Evolutionary conservation across 306 rosid species (phyloP).

Genomic region (Quercus wislizeni): DNA sequence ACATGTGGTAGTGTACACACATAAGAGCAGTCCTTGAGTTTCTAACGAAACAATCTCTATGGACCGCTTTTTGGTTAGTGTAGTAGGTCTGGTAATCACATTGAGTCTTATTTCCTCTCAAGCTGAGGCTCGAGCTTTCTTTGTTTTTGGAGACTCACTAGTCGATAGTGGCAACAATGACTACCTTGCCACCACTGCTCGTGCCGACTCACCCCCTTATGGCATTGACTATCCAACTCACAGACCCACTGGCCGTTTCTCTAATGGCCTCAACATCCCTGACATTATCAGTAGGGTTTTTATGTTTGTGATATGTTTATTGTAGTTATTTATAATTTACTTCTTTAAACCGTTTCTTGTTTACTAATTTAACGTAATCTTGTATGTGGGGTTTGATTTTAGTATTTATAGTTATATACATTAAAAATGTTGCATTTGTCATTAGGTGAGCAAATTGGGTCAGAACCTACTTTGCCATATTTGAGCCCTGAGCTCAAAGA

Average conservation of each 20-base stretch:
- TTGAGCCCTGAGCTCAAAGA: constrained; percentile 68
- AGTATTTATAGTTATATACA: no score
- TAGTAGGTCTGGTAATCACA: constrained; percentile 15
- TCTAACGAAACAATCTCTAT: constrained; percentile 18
- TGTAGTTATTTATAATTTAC: not conserved
- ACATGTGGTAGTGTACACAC: not conserved
- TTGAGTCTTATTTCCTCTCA: constrained; percentile 15
- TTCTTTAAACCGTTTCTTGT: not conserved
- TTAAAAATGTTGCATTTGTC: not conserved
- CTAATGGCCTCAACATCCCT: constrained; percentile 79
- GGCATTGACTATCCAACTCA: constrained; percentile 73
- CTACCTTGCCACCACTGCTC: constrained; percentile 65
- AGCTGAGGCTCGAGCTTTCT: constrained; percentile 67
- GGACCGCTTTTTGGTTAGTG: constrained; percentile 26
- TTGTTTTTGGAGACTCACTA: constrained; percentile 79
- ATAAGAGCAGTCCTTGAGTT: no score
- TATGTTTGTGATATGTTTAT: not conserved
- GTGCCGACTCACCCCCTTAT: constrained; percentile 68
- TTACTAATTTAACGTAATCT: not conserved
- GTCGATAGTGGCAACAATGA: constrained; percentile 82
- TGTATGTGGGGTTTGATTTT: no score
- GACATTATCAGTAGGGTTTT: constrained; percentile 59
- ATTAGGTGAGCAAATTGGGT: constrained; percentile 68
- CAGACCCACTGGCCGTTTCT: constrained; percentile 79
- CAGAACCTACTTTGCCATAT: constrained; percentile 72